phyloP scores from a whole-genome alignment of 805 yeast genomes.

The Candida ulmi region DNA sequence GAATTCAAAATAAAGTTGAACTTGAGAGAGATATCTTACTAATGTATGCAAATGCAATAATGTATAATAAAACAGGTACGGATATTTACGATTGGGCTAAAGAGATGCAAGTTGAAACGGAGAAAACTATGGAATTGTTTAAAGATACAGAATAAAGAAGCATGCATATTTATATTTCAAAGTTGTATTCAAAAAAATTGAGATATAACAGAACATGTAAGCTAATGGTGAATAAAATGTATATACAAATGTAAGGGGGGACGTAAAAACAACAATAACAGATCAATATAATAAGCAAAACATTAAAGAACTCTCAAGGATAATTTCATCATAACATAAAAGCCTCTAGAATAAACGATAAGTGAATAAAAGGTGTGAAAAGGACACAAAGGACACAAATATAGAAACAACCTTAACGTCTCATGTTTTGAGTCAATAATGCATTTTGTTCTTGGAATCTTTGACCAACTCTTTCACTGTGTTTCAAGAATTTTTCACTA shows the following conservation, averaged over 20 bases:
- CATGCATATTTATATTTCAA: too few species aligned
- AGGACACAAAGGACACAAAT: too few species aligned
- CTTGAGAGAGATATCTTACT: slow-evolving; percentile 64
- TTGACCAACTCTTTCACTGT: slow-evolving; percentile 96
- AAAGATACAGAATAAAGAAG: slow-evolving; percentile 40
- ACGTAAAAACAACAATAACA: not conserved
- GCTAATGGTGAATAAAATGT: not conserved
- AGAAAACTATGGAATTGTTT: slow-evolving; percentile 49
- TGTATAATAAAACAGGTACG: slow-evolving; percentile 67
- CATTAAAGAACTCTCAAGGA: too few species aligned
- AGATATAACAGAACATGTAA: too few species aligned
- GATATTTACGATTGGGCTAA: slow-evolving; percentile 57
- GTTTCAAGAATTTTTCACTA: slow-evolving; percentile 96
- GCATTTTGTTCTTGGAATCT: slow-evolving; percentile 98
- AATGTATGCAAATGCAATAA: slow-evolving; percentile 80
- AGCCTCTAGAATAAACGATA: too few species aligned
- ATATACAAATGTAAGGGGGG: not conserved
- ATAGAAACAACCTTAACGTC: too few species aligned
- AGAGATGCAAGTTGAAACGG: slow-evolving; percentile 68
- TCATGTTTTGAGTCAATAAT: slow-evolving; percentile 67
- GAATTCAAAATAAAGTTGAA: slow-evolving; percentile 41
- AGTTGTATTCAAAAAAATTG: too few species aligned
- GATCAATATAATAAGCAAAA: too few species aligned
- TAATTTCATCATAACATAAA: too few species aligned
- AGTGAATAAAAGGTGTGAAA: too few species aligned